phyloP scores from a whole-genome alignment of 331 rosid species.

The Arachis monticola region DNA sequence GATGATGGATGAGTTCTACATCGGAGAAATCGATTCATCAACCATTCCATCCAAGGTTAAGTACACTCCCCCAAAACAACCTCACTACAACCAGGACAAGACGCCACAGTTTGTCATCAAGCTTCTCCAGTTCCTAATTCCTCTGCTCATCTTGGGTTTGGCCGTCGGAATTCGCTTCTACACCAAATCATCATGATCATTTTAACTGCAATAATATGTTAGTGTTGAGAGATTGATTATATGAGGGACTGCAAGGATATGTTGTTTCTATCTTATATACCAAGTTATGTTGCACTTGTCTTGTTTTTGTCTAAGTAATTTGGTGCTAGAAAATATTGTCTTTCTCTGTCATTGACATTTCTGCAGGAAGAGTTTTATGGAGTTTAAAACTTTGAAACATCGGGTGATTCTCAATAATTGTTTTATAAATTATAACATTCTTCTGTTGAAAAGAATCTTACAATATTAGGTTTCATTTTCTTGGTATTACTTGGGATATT shows the following conservation, averaged over 20 bases:
- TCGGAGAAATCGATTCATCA: conserved; percentile 77
- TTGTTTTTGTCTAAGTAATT: conserved; percentile 36
- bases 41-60: conserved; percentile 54
- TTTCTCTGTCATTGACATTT: conserved; percentile 36
- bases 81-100: conserved; percentile 77
- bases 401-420: conserved; percentile 32
- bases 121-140: conserved; percentile 85
- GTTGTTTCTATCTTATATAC: conserved; percentile 27
- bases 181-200: conserved; percentile 54
- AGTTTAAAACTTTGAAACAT: conserved; percentile 25
- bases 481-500: neutral
- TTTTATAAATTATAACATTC: neutral
- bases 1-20: conserved; percentile 76
- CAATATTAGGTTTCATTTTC: neutral
- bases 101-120: conserved; percentile 67
- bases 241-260: conserved; percentile 34
- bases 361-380: conserved; percentile 23
- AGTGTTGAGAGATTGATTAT: conserved; percentile 6
- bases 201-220: conserved; percentile 29
- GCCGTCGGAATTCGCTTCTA: conserved; percentile 80
- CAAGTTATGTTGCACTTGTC: conserved; percentile 39
- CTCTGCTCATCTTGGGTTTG: conserved; percentile 71
- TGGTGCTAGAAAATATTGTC: conserved; percentile 12
- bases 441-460: neutral
- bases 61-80: conserved; percentile 82